These are phyloP conservation scores for Kurtzmaniella natalensis DNA, from an alignment of 1,139 yeast genomes.

Conservation along the genomic window DNA sequence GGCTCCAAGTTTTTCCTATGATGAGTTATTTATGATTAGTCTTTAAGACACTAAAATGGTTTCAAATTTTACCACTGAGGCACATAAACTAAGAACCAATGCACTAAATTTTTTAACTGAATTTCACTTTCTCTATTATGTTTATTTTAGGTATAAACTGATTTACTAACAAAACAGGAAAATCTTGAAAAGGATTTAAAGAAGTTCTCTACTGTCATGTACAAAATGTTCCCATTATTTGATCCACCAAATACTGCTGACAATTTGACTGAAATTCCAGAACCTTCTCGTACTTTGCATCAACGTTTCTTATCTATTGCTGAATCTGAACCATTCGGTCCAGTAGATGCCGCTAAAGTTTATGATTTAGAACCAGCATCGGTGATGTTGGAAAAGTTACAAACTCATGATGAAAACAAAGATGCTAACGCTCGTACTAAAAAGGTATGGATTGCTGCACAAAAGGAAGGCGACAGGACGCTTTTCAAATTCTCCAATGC, in stretches of 20 bases:
- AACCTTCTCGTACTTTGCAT: constrained; percentile 77
- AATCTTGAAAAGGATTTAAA: constrained; percentile 47
- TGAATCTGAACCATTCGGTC: constrained; percentile 96
- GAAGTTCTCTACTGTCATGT: constrained; percentile 57
- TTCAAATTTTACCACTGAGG: constrained; percentile 30
- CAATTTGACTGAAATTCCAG: constrained; percentile 89
- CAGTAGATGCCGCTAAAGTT: constrained; percentile 89
- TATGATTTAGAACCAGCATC: constrained; percentile 83
- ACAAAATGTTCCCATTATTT: constrained; percentile 78
- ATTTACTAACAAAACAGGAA: constrained; percentile 40
- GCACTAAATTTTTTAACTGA: constrained; percentile 1
- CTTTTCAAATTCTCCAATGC: constrained; percentile 73
- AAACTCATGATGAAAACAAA: constrained; percentile 48
- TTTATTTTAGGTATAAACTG: neutral
- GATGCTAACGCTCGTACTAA: constrained; percentile 19
- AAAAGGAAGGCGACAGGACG: constrained; percentile 54
- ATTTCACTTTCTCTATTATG: neutral
- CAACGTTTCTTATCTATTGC: constrained; percentile 87
- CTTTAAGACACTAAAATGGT: constrained; percentile 72
- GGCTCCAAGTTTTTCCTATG: constrained; percentile 21
- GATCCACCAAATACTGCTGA: constrained; percentile 47
- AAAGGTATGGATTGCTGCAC: constrained; percentile 45
- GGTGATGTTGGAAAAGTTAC: constrained; percentile 62
- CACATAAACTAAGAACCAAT: neutral
- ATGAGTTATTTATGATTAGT: constrained; percentile 69